Conservation (phyloP, 176 grass and related monocot genomes). For the Oryza rufipogon region DNA sequence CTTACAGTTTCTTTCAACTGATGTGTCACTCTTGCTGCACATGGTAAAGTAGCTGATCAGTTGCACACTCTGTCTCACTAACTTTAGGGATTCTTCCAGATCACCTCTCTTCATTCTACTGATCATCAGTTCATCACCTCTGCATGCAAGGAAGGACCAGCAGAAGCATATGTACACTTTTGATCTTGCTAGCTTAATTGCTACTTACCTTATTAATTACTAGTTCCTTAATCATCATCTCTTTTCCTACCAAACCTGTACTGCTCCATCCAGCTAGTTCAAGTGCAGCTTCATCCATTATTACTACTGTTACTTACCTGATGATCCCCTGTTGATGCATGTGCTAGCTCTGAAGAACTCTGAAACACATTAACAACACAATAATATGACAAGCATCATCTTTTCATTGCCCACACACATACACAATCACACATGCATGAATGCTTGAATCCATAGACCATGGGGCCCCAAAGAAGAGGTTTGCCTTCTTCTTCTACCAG, state of each 20-base stretch:
- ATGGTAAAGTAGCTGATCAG: neutral
- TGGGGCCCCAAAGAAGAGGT: neutral
- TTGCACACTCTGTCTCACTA: constrained; percentile 3
- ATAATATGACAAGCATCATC: constrained; percentile 27
- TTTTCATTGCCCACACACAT: constrained; percentile 4
- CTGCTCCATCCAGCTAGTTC: neutral
- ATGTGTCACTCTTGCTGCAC: neutral
- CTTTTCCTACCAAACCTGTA: neutral
- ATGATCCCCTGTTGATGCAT: neutral
- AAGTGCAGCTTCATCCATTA: no score
- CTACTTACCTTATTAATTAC: no score
- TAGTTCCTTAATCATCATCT: neutral
- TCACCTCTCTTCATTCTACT: neutral
- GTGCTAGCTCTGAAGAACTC: constrained; percentile 9
- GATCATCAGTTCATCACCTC: no score
- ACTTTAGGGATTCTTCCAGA: neutral
- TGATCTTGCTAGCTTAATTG: no score
- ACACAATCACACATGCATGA: neutral
- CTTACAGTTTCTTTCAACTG: neutral
- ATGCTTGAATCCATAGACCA: neutral
- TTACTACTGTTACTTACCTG: neutral
- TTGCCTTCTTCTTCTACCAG: neutral
- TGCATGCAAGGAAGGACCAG: no score
- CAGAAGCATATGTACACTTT: no score
- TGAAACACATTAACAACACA: neutral